phyloP scores from a whole-genome alignment of 2,329 filamentous ascomycete genomes.

The Lasiodiplodia hormozganensis region DNA sequence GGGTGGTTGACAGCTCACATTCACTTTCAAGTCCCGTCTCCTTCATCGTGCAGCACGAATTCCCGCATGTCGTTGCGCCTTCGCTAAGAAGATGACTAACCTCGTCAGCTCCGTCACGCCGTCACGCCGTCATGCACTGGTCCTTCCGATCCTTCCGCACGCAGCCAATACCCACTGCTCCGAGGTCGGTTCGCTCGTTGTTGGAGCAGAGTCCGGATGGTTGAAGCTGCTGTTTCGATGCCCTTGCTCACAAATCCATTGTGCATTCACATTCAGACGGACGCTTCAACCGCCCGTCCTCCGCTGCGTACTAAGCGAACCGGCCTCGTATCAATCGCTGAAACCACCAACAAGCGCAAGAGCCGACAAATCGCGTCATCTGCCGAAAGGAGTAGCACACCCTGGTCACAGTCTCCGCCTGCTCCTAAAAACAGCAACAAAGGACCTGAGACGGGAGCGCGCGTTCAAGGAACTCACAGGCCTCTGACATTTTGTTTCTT shows the following conservation, averaged over 20 bases:
- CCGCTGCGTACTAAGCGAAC: no score
- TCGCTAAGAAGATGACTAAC: not conserved
- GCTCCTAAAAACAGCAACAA: not conserved
- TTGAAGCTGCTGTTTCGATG: no score
- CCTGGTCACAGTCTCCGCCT: not conserved
- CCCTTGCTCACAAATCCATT: no score
- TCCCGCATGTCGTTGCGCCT: not conserved
- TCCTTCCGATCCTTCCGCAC: not conserved
- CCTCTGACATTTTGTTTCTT: not conserved
- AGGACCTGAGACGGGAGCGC: not conserved
- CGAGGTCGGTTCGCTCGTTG: no score
- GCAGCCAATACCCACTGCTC: not conserved
- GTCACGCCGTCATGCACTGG: not conserved
- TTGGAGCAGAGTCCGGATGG: no score
- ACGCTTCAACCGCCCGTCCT: not conserved
- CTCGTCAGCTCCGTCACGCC: not conserved
- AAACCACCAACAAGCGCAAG: not conserved
- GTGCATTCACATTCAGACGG: no score
- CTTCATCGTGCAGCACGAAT: not conserved
- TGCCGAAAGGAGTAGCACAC: not conserved
- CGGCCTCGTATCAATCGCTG: not conserved
- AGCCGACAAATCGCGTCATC: not conserved
- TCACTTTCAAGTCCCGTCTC: not conserved
- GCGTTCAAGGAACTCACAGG: not conserved
- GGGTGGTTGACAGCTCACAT: not conserved